phyloP scores from a whole-genome alignment of 2,329 filamentous ascomycete species.

The Arthrinium puccinioides region DNA sequence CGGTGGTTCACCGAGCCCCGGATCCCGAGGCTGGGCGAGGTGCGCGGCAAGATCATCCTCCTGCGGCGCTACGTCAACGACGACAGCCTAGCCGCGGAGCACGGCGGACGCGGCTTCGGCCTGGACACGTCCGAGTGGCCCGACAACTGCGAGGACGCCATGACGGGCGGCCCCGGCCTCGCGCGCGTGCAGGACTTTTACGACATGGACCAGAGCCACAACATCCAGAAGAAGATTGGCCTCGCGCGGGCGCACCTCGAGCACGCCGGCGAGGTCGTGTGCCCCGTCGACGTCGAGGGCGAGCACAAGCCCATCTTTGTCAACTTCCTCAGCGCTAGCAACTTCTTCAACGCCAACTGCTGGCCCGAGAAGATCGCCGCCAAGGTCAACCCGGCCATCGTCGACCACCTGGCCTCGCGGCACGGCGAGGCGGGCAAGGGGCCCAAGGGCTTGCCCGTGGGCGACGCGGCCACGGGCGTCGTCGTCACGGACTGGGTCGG shows the following conservation, averaged over 20 bases:
- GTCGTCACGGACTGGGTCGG: slow-evolving; percentile 95
- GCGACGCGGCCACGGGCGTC: slow-evolving; percentile 75
- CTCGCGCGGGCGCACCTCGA: slow-evolving; percentile 70
- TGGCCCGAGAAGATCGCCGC: slow-evolving; percentile 92
- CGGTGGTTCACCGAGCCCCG: slow-evolving; percentile 74
- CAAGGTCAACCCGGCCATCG: slow-evolving; percentile 72
- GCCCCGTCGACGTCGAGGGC: slow-evolving; percentile 31
- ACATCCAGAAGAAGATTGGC: slow-evolving; percentile 74
- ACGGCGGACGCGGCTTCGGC: slow-evolving; percentile 45
- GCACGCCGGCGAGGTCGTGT: slow-evolving; percentile 52
- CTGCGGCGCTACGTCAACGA: slow-evolving; percentile 72
- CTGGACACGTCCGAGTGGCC: slow-evolving; percentile 67
- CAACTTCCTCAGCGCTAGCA: slow-evolving; percentile 86
- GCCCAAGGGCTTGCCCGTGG: slow-evolving; percentile 42
- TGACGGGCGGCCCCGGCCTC: slow-evolving; percentile 57
- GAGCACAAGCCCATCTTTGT: slow-evolving; percentile 60
- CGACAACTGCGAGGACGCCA: slow-evolving; percentile 72
- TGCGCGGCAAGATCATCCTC: slow-evolving; percentile 75
- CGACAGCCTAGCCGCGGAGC: slow-evolving; percentile 41
- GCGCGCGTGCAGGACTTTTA: slow-evolving; percentile 94
- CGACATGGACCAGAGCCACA: slow-evolving; percentile 67
- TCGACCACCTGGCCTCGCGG: slow-evolving; percentile 53
- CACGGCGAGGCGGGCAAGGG: slow-evolving; percentile 48
- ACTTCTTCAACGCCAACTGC: slow-evolving; percentile 87
- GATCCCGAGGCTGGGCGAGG: slow-evolving; percentile 72